Evolutionary conservation across 2,329 filamentous ascomycete species (phyloP).

Genomic region (Ophiosphaerella herpotricha): DNA sequence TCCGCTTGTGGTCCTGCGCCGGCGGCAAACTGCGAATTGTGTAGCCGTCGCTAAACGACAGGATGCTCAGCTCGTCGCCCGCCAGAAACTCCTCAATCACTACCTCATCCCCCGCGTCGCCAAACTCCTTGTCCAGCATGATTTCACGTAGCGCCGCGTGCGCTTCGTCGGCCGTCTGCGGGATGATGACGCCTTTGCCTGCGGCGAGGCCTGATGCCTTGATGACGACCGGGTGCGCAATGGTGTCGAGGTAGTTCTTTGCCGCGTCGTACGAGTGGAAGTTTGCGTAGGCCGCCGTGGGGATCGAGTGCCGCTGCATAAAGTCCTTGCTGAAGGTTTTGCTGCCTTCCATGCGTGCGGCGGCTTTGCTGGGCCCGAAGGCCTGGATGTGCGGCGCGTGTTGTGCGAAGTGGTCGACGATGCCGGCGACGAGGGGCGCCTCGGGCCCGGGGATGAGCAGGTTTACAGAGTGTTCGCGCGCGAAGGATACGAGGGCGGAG

Average conservation of each 20-base stretch:
- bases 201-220: slow-evolving; percentile 92
- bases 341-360: slow-evolving; percentile 90
- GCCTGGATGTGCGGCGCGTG: slow-evolving; percentile 65
- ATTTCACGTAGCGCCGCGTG: slow-evolving; percentile 81
- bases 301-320: slow-evolving; percentile 88
- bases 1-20: slow-evolving; percentile 95
- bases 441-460: slow-evolving; percentile 91
- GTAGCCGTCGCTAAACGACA: slow-evolving; percentile 90
- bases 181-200: slow-evolving; percentile 94
- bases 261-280: slow-evolving; percentile 79
- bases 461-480: slow-evolving; percentile 73
- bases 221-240: slow-evolving; percentile 66
- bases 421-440: slow-evolving; percentile 88
- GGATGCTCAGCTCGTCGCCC: slow-evolving; percentile 88
- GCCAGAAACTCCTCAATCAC: slow-evolving; percentile 94
- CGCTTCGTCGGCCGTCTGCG: slow-evolving; percentile 79
- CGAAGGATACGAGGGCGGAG: slow-evolving; percentile 73
- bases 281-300: slow-evolving; percentile 88
- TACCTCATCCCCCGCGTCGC: slow-evolving; percentile 82
- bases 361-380: slow-evolving; percentile 84
- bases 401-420: slow-evolving; percentile 78
- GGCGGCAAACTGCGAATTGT: slow-evolving; percentile 82
- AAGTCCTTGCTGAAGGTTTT: slow-evolving; percentile 99
- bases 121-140: slow-evolving; percentile 88
- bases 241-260: slow-evolving; percentile 65